Base-by-base conservation (phyloP, 805 yeast species). In the Zygosaccharomyces pseudorouxii region DNA sequence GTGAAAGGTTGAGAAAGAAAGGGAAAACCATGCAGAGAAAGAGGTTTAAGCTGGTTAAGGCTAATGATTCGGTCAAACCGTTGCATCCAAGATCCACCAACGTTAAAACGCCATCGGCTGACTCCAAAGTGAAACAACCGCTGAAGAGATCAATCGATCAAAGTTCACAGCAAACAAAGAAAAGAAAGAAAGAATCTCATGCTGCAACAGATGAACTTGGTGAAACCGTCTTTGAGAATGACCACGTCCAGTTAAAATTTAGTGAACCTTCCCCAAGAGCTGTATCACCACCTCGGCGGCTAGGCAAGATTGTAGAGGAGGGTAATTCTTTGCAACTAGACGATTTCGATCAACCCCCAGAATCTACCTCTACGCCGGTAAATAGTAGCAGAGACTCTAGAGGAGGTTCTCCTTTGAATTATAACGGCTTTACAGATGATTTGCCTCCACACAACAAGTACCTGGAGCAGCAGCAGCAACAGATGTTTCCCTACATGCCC, bases 321-420 rank as follows among this genome's bases (percentile, higher is more conserved):
- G 55, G 53, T 20, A 41, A 50, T 3, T 63, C 67, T 8, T 44
- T 63, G 16, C 53, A 56, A 30, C 45, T 58, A 19, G 62, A 60
- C 10, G 66, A 63, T 29, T 57, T 63, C 42, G 60, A 55, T 40
- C 62, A 59, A 50, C 65, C 66, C 3, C 67, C 67, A 14, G 55
- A 62, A 20, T 59, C 64, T 3, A 63, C 67, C 3, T 63, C 67
- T 3, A 63, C 67, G 10, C 67, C 67, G n/a, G 38, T 51, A 2
- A 28, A 16, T 5, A 22, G 28, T 23, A 16, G 39, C 11, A 33
- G 14, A 16, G 31, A 18, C 14, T 20, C 30, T 19, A 33, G 39
- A 35, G 12, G 39, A 35, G 11, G 22, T n/a, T 33, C 44, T 5
- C 46, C 20, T 3, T n/a, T 42, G 23, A 11, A 10, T 27, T 33